Conservation (phyloP, 306 rosid genomes). For the Quercus bicolor region DNA sequence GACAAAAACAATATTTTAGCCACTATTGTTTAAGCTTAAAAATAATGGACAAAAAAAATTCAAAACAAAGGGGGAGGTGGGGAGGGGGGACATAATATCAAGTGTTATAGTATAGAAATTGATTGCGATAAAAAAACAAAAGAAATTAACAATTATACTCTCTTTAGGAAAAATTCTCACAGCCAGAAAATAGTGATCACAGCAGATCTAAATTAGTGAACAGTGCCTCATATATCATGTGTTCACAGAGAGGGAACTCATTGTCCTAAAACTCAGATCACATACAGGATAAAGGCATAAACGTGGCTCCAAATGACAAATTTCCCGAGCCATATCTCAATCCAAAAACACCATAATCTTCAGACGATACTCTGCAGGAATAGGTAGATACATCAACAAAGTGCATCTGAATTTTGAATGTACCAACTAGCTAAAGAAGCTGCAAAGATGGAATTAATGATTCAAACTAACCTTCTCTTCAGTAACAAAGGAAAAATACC, state of each 20-base stretch:
- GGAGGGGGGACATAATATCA: not conserved
- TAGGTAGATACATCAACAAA: slow-evolving; percentile 30
- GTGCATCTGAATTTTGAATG: slow-evolving; percentile 14
- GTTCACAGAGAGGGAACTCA: not conserved
- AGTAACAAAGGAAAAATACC: slow-evolving; percentile 72
- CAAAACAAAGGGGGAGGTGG: not conserved
- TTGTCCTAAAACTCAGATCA: slow-evolving; percentile 11
- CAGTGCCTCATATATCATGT: not conserved
- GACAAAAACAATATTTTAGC: too few relatives aligned
- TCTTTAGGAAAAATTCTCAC: not conserved
- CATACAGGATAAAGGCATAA: slow-evolving; percentile 72
- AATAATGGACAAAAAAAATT: not conserved
- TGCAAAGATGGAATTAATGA: slow-evolving; percentile 13
- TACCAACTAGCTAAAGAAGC: slow-evolving; percentile 27
- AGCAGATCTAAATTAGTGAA: not conserved
- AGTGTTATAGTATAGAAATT: not conserved
- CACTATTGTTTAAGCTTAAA: not conserved
- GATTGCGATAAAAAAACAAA: not conserved
- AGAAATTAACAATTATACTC: not conserved
- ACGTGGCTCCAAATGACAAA: slow-evolving; percentile 69
- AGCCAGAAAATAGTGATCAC: not conserved
- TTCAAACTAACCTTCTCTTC: slow-evolving; percentile 62
- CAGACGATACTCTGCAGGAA: slow-evolving; percentile 54
- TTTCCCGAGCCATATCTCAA: slow-evolving; percentile 86
- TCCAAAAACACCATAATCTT: slow-evolving; percentile 77